These are phyloP conservation scores for Tricholoma bakamatsutake DNA, from an alignment of 768 basidiomycete genomes.

Conservation along the genomic window DNA sequence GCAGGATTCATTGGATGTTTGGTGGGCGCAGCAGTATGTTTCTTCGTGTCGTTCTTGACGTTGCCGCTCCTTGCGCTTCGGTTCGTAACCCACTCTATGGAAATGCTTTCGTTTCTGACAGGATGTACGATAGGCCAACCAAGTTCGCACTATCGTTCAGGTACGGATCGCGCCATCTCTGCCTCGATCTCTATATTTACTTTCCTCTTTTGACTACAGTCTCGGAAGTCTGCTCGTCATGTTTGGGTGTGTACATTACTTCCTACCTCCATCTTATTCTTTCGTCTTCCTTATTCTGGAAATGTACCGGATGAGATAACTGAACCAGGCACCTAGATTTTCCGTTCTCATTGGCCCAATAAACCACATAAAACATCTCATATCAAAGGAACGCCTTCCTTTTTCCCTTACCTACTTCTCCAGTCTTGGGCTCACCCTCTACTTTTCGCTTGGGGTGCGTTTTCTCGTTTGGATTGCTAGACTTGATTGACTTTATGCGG, in stretches of 20 bases:
- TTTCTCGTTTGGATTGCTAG: background rate
- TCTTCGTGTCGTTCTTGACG: constrained; percentile 85
- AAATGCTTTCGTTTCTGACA: background rate
- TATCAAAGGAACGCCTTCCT: constrained; percentile 77
- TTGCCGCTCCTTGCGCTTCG: constrained; percentile 47
- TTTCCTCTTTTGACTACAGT: constrained; percentile 29
- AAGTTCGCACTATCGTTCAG: constrained; percentile 93
- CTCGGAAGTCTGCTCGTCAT: constrained; percentile 91
- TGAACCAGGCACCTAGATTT: constrained; percentile 40
- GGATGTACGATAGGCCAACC: constrained; percentile 54
- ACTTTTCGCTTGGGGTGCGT: constrained; percentile 85
- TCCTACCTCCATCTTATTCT: background rate
- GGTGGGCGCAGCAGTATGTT: constrained; percentile 88
- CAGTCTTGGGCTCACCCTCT: constrained; percentile 82
- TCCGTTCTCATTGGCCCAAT: constrained; percentile 85
- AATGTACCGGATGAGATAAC: background rate
- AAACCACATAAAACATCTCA: constrained; percentile 86
- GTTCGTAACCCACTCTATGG: constrained; percentile 8
- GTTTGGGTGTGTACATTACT: constrained; percentile 63
- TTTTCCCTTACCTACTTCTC: constrained; percentile 80
- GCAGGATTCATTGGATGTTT: constrained; percentile 89
- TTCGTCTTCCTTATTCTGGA: background rate
- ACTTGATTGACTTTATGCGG: background rate
- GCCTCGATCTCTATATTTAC: constrained; percentile 4
- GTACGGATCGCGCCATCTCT: constrained; percentile 23